These are phyloP conservation scores for Coemansia sp. DNA, from an alignment of 192 early-diverging fungal genomes.

Conservation along the genomic window DNA sequence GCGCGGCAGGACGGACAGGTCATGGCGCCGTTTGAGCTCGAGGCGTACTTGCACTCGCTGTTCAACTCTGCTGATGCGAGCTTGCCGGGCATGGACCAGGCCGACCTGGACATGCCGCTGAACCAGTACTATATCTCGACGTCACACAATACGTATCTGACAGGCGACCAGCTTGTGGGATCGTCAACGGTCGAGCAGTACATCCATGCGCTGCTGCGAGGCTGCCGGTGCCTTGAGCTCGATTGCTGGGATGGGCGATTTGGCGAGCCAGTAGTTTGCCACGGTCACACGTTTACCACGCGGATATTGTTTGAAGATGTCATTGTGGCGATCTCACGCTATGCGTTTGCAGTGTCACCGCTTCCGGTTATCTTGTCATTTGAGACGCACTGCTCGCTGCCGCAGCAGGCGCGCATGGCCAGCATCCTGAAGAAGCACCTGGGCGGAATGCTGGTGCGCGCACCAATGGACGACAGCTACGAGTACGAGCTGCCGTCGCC, in stretches of 20 bases:
- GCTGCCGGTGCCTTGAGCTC: constrained; percentile 88
- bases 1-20: constrained; percentile 15
- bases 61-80: constrained; percentile 28
- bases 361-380: constrained; percentile 85
- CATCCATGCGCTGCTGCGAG: constrained; percentile 78
- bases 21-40: constrained; percentile 46
- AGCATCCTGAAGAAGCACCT: constrained; percentile 63
- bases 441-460: constrained; percentile 65
- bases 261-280: constrained; percentile 76
- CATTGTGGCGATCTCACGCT: constrained; percentile 77
- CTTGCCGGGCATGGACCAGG: not conserved
- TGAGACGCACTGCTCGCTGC: constrained; percentile 76
- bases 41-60: constrained; percentile 41
- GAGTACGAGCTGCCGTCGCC: constrained; percentile 67
- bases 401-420: constrained; percentile 78
- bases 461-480: constrained; percentile 24
- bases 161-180: constrained; percentile 79
- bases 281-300: constrained; percentile 79
- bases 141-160: constrained; percentile 90
- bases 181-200: constrained; percentile 83
- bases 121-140: constrained; percentile 82
- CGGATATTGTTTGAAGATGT: constrained; percentile 81
- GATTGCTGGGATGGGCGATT: constrained; percentile 89
- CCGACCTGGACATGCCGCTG: constrained; percentile 60
- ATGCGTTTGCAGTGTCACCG: constrained; percentile 79